Evolutionary conservation across 352 stramenopile species (phyloP), one percentile per base, ranked within the genome.

Genomic region (Globisporangium acanthophoron): DNA sequence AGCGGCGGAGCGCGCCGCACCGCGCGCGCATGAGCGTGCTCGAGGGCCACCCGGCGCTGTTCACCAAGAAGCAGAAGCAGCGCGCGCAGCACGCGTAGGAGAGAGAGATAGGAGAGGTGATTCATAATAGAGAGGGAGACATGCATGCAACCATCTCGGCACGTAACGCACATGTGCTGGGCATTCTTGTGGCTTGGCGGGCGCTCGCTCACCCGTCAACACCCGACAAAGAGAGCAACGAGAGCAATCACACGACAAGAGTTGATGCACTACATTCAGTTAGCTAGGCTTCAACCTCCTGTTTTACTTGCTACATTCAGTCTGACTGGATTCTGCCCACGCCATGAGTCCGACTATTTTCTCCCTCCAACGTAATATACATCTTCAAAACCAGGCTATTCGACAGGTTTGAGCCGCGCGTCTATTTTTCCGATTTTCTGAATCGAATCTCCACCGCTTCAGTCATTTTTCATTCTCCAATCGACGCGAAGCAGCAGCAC

Each of bases 21-120:
- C 72, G 79, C 35, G 58, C 59, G 37, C 76, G 83, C 47, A 87
- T 88, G 72, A 85, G 76, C 58, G 66, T 89, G 48, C 58, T 93
- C 24, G 73, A 89, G 27, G 83, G 83, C 50, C 83, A 93, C 54
- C 24, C 71, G 29, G 71, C 80, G 40, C 68, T 79, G 50, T 93
- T 93, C 52, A 77, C 75, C 46, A 90, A 88, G 69, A 87, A 87
- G 58, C 77, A 92, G 65, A 87, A 87, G 58, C 56, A 69, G 52
- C 66, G 39, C 27, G 64, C 39, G 20, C 65, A 56, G 37, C 31
- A 27, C 12, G 41, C 24, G 20, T 47, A 13, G 16, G n/a, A 9
- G n/a, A 3, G 0, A 31, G 8, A 18, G 18, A 37, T 6, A 12
- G 33, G 9, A 11, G 5, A 1, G 33, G 33, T 31, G 44, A n/a